Evolutionary conservation across 371 early-diverging fungal genomes (phyloP).

Genomic region (Quaeritorhiza haematococci): DNA sequence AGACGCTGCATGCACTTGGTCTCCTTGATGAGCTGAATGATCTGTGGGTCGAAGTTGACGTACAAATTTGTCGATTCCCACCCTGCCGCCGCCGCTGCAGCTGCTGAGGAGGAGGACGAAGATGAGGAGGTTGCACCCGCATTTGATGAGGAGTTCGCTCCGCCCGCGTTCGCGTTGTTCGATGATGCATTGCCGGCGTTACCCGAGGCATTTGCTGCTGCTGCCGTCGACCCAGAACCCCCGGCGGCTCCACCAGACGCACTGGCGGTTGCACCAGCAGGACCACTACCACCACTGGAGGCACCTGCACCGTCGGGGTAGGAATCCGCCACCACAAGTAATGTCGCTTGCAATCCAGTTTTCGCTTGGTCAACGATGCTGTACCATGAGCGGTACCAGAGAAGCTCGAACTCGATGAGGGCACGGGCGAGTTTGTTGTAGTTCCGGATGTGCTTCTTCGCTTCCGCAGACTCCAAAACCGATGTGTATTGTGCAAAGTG

Average conservation of each 20-base stretch:
- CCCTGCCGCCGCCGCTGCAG: too few species aligned
- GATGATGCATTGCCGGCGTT: too few species aligned
- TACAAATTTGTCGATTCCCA: too few species aligned
- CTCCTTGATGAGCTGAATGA: constrained; percentile 53
- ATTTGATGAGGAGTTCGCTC: too few species aligned
- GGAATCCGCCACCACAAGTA: constrained; percentile 36
- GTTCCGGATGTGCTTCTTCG: constrained; percentile 57
- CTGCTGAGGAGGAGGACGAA: too few species aligned
- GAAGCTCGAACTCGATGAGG: constrained; percentile 54
- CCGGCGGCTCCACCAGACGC: too few species aligned
- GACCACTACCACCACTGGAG: too few species aligned
- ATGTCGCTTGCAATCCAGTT: constrained; percentile 53
- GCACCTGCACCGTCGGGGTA: constrained; percentile 44
- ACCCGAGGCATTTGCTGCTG: too few species aligned
- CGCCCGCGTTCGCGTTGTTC: too few species aligned
- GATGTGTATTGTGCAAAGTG: constrained; percentile 42
- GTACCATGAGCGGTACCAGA: constrained; percentile 53
- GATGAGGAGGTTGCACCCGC: too few species aligned
- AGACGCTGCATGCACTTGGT: constrained; percentile 45
- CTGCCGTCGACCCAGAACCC: too few species aligned
- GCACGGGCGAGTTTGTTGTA: constrained; percentile 59
- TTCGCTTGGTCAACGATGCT: constrained; percentile 50
- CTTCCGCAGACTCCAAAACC: constrained; percentile 45
- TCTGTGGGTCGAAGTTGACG: constrained; percentile 58
- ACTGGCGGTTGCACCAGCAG: too few species aligned